phyloP scores from a whole-genome alignment of 139 green algal genomes.

The Asterochloris sp. region DNA sequence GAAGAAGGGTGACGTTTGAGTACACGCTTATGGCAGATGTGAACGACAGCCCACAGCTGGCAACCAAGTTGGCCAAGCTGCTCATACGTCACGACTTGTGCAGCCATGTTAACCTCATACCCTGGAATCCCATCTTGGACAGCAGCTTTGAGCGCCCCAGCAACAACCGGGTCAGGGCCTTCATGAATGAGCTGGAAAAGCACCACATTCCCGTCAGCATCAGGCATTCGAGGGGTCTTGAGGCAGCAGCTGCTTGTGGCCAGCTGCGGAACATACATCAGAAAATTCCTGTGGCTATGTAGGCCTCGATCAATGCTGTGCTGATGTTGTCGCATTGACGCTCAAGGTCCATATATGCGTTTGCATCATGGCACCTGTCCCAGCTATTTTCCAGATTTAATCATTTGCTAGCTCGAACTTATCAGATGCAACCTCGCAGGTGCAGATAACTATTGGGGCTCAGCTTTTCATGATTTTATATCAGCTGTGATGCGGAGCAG shows the following conservation, averaged over 20 bases:
- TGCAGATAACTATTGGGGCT: no score
- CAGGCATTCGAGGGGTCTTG: slow-evolving; percentile 73
- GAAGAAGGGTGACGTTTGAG: slow-evolving; percentile 92
- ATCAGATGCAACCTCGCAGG: no score
- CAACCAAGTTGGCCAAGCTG: slow-evolving; percentile 70
- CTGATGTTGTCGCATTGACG: no score
- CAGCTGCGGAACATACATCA: slow-evolving; percentile 94
- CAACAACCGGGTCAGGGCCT: slow-evolving; percentile 34
- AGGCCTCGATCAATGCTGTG: no score
- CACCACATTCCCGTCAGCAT: slow-evolving; percentile 53
- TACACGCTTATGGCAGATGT: slow-evolving; percentile 90
- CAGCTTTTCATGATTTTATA: no score
- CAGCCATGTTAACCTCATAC: slow-evolving; percentile 94
- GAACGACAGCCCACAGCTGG: slow-evolving; percentile 73
- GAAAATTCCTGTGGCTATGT: slow-evolving; percentile 63
- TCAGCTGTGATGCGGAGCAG: no score
- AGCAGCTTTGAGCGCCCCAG: slow-evolving; percentile 73
- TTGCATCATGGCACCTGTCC: no score
- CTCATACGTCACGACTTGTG: slow-evolving; percentile 62
- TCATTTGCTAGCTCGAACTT: no score
- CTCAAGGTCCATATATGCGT: no score
- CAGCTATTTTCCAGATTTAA: no score
- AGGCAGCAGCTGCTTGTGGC: slow-evolving; percentile 93
- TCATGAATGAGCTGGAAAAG: slow-evolving; percentile 64
- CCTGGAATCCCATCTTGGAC: slow-evolving; percentile 89